Percentiles rank a stretch among this genome's conserved stretches.
These are phyloP conservation scores for Bacidia gigantensis DNA, from an alignment of 495 filamentous ascomycete species.

Conservation along the genomic window DNA sequence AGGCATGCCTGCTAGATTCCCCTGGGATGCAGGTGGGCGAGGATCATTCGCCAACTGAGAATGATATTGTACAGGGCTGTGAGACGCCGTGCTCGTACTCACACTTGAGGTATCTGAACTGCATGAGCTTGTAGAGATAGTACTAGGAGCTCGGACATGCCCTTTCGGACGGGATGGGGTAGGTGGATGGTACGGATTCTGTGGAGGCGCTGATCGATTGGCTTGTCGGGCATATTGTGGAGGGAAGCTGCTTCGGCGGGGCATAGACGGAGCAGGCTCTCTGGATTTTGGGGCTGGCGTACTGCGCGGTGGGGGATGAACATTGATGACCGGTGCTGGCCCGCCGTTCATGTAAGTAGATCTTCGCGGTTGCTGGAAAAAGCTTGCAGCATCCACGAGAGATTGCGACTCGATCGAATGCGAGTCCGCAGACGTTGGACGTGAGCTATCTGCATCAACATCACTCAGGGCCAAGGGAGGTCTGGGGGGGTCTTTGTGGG, in stretches of 20 bases:
- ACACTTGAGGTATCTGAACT: conserved; percentile 12
- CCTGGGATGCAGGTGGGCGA: background rate
- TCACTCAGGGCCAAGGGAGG: conserved; percentile 7
- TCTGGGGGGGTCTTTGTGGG: background rate
- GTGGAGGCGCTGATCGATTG: background rate
- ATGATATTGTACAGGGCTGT: conserved; percentile 13
- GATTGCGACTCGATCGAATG: conserved; percentile 12
- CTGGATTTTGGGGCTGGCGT: conserved; percentile 1
- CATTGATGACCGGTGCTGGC: background rate
- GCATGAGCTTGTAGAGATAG: conserved; percentile 12
- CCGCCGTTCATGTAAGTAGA: background rate
- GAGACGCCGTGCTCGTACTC: conserved; percentile 9
- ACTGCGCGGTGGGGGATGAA: background rate
- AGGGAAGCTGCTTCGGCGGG: conserved; percentile 11
- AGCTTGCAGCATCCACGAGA: conserved; percentile 7
- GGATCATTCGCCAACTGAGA: background rate
- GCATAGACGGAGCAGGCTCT: conserved; percentile 4
- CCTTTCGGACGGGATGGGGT: conserved; percentile 1
- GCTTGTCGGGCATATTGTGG: background rate
- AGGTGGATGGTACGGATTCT: background rate
- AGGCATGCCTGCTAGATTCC: background rate
- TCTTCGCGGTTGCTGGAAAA: conserved; percentile 6
- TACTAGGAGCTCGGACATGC: conserved; percentile 9
- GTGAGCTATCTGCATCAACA: conserved; percentile 7
- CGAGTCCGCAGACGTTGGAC: conserved; percentile 10